Conservation (phyloP, 2,329 filamentous ascomycete genomes). For the Escovopsis sp. region DNA sequence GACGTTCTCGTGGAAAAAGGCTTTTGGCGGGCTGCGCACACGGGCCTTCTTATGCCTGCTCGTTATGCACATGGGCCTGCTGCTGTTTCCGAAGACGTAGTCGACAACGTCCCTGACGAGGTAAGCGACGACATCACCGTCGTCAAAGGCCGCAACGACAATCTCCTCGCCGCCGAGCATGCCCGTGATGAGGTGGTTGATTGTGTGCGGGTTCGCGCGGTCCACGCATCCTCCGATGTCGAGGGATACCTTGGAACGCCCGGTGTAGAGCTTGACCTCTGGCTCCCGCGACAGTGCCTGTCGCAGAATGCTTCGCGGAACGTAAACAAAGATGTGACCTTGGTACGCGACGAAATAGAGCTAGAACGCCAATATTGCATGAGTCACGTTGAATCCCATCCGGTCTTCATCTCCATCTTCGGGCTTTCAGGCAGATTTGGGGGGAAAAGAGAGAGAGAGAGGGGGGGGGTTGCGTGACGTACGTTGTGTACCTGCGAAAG, state of each 20-base stretch:
- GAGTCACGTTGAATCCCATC: neutral
- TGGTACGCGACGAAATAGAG: slow-evolving; percentile 48
- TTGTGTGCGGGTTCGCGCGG: slow-evolving; percentile 35
- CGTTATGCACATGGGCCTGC: neutral
- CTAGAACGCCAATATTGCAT: slow-evolving; percentile 14
- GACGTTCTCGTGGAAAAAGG: slow-evolving; percentile 66
- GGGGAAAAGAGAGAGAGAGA: neutral
- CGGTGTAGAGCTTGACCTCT: slow-evolving; percentile 34
- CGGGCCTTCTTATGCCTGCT: slow-evolving; percentile 3
- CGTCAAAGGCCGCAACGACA: slow-evolving; percentile 52
- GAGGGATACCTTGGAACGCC: slow-evolving; percentile 23
- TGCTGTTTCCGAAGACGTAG: slow-evolving; percentile 21
- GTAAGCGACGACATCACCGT: slow-evolving; percentile 61
- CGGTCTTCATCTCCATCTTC: neutral
- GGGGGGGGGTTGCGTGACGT: slow-evolving; percentile 2
- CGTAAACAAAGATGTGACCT: slow-evolving; percentile 42
- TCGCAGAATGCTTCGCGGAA: slow-evolving; percentile 28
- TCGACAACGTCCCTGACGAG: slow-evolving; percentile 41
- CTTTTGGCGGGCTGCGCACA: slow-evolving; percentile 15
- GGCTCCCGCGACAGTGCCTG: slow-evolving; percentile 34
- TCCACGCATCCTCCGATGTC: slow-evolving; percentile 40
- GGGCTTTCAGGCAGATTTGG: neutral
- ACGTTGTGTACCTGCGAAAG: slow-evolving; percentile 44
- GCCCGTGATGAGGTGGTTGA: slow-evolving; percentile 56
- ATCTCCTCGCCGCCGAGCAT: slow-evolving; percentile 57